Conservation (phyloP, 2,329 filamentous ascomycete species). For the Grosmannia serpens region DNA sequence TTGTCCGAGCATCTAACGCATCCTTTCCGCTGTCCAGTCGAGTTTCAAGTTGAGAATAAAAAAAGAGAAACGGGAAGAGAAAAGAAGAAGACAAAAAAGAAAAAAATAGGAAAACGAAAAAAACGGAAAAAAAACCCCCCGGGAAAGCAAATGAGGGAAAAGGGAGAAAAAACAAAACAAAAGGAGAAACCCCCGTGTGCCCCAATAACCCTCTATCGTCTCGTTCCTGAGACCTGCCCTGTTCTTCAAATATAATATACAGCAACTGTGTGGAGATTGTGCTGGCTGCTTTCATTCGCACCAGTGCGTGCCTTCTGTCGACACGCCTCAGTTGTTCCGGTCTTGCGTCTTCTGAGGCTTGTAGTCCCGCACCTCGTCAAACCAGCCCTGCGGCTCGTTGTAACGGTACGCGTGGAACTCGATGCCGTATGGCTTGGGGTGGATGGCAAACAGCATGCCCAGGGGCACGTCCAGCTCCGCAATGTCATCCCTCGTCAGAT, state of each 20-base stretch:
- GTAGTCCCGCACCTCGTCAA: constrained; percentile 78
- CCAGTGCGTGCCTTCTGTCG: neutral
- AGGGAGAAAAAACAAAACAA: neutral
- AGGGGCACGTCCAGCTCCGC: constrained; percentile 89
- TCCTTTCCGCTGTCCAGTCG: neutral
- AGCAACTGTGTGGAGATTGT: neutral
- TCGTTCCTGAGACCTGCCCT: neutral
- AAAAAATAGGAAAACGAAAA: neutral
- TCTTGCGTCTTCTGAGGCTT: constrained; percentile 52
- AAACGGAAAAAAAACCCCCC: too few relatives aligned
- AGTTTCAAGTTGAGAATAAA: neutral
- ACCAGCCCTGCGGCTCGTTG: constrained; percentile 65
- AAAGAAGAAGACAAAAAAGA: neutral
- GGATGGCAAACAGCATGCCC: constrained; percentile 86
- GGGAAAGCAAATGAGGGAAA: neutral
- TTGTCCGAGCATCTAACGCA: neutral
- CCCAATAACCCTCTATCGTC: neutral
- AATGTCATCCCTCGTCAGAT: constrained; percentile 79
- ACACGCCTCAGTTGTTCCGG: constrained; percentile 18
- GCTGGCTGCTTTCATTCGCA: neutral
- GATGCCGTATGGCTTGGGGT: constrained; percentile 95
- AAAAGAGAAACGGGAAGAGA: neutral
- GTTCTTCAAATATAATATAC: neutral
- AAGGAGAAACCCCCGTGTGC: neutral
- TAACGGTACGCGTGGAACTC: constrained; percentile 95